These are phyloP conservation scores for Cystobasidiopsis lactophilus DNA, from an alignment of 768 basidiomycete genomes.

Conservation along the genomic window DNA sequence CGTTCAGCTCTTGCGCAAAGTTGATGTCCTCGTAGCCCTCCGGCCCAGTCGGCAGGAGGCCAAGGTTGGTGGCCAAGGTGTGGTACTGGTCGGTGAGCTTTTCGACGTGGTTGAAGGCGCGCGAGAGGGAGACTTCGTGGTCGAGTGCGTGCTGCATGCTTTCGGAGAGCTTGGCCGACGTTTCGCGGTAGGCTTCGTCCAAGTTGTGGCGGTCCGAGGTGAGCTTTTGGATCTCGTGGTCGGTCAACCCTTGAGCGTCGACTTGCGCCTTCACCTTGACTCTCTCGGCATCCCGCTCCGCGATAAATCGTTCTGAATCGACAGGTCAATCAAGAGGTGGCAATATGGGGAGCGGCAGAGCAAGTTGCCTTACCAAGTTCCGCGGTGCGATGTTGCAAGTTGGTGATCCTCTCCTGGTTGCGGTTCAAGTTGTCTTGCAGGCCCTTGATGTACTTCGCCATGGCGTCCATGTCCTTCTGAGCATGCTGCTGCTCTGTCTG, in stretches of 20 bases:
- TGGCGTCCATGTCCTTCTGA: constrained; percentile 32
- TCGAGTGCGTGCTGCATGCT: constrained; percentile 41
- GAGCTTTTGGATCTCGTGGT: constrained; percentile 79
- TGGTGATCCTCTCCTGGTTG: constrained; percentile 10
- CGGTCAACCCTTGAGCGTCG: constrained; percentile 65
- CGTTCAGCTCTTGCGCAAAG: constrained; percentile 59
- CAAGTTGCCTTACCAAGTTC: not conserved
- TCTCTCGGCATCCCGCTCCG: constrained; percentile 43
- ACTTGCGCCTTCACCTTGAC: constrained; percentile 43
- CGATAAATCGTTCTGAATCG: constrained; percentile 37
- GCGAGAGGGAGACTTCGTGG: constrained; percentile 62
- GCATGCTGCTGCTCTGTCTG: constrained; percentile 41
- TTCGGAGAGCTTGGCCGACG: not conserved
- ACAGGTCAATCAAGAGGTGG: too few species aligned
- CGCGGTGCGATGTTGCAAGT: constrained; percentile 40
- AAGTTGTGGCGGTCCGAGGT: constrained; percentile 59
- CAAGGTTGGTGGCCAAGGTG: constrained; percentile 47
- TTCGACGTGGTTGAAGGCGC: constrained; percentile 58
- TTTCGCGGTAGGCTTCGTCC: constrained; percentile 23
- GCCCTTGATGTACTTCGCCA: constrained; percentile 47
- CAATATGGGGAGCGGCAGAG: too few species aligned
- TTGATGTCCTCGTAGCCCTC: constrained; percentile 49
- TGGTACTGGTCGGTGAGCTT: constrained; percentile 60
- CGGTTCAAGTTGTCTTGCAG: constrained; percentile 24
- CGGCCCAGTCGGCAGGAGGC: constrained; percentile 50